phyloP scores from a whole-genome alignment of 805 yeast species.

The Metschnikowia corniflorae region DNA sequence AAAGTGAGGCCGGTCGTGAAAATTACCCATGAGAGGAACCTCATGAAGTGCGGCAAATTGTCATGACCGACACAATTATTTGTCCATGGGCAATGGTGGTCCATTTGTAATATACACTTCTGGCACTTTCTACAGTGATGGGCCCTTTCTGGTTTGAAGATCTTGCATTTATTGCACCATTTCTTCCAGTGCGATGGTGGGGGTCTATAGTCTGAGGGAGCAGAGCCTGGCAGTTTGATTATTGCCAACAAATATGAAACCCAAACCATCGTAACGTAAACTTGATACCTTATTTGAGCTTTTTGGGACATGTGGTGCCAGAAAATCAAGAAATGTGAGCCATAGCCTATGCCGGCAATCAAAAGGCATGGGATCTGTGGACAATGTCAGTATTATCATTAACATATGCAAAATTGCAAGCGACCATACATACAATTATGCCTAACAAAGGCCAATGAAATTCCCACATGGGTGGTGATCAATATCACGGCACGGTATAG shows the following conservation, averaged over 20 bases:
- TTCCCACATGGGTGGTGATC: conserved; percentile 17
- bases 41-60: conserved; percentile 74
- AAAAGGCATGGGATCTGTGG: conserved; percentile 59
- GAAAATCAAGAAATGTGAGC: conserved; percentile 57
- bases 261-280: conserved; percentile 59
- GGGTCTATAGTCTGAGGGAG: conserved; percentile 49
- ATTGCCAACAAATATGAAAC: conserved; percentile 72
- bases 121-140: conserved; percentile 83
- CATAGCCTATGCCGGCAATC: conserved; percentile 58
- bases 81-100: conserved; percentile 94
- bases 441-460: conserved; percentile 20
- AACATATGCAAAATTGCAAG: not conserved
- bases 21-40: conserved; percentile 70
- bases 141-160: conserved; percentile 73
- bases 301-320: conserved; percentile 34
- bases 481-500: no score
- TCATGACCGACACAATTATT: conserved; percentile 80
- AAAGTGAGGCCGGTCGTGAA: conserved; percentile 48
- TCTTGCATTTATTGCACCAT: conserved; percentile 71
- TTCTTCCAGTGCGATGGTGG: conserved; percentile 52
- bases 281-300: conserved; percentile 47
- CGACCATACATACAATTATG: conserved; percentile 13
- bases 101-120: conserved; percentile 83
- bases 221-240: conserved; percentile 60
- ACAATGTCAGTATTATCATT: not conserved